Conservation (phyloP, 495 filamentous ascomycete species). For the Bryoglossum gracile region DNA sequence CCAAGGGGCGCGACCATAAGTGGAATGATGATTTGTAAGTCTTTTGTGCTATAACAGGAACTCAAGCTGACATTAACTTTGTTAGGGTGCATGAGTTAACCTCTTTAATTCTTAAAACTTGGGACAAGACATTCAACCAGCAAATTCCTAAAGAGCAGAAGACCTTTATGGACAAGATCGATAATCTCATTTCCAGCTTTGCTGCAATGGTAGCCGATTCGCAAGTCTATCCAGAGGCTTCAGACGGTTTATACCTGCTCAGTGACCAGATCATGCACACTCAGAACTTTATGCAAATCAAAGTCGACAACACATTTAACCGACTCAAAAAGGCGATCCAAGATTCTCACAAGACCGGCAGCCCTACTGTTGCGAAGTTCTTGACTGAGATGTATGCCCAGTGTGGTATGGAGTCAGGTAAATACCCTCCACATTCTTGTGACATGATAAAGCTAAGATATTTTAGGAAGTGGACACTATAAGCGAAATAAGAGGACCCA, state of each 20-base stretch:
- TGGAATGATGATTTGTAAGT: conserved; percentile 17
- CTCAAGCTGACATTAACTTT: not conserved
- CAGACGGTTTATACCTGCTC: not conserved
- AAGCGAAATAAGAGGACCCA: not conserved
- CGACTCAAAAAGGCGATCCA: not conserved
- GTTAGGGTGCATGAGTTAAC: not conserved
- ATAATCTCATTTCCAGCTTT: conserved; percentile 1
- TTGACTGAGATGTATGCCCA: conserved; percentile 7
- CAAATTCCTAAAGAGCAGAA: not conserved
- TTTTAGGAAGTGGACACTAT: conserved; percentile 1
- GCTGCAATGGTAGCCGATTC: not conserved
- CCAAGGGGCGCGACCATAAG: not conserved
- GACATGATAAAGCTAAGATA: not conserved
- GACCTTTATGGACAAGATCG: not conserved
- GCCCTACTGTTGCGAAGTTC: not conserved
- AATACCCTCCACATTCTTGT: not conserved
- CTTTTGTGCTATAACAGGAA: not conserved
- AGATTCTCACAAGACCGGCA: not conserved
- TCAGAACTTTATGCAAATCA: not conserved
- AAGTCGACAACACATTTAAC: not conserved
- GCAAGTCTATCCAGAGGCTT: not conserved
- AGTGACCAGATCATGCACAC: not conserved
- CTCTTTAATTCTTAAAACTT: not conserved
- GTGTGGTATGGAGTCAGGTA: conserved; percentile 1
- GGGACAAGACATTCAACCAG: not conserved